phyloP scores from a whole-genome alignment of 2,329 filamentous ascomycete species.

The Metarhizium brunneum region DNA sequence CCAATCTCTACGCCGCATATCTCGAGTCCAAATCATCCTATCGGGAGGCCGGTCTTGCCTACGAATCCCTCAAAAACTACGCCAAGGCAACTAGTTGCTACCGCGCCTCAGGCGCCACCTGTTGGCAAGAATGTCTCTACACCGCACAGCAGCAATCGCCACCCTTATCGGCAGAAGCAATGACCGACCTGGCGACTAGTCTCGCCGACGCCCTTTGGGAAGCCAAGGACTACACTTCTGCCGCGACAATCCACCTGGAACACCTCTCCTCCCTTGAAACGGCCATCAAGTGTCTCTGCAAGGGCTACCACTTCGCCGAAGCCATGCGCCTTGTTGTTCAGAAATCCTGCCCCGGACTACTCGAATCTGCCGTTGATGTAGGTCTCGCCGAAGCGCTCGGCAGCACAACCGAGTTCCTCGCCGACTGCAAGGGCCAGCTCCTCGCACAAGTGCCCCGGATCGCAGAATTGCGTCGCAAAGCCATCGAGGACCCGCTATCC shows the following conservation, averaged over 20 bases:
- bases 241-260: constrained; percentile 72
- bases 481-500: constrained; percentile 73
- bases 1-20: constrained; percentile 67
- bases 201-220: constrained; percentile 76
- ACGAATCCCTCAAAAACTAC: constrained; percentile 75
- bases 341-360: constrained; percentile 49
- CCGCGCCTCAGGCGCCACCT: constrained; percentile 60
- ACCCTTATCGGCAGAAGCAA: constrained; percentile 48
- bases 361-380: constrained; percentile 61
- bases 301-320: constrained; percentile 77
- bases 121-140: constrained; percentile 88
- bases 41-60: constrained; percentile 81
- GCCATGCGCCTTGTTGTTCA: constrained; percentile 70
- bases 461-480: constrained; percentile 69
- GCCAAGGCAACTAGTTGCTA: constrained; percentile 72
- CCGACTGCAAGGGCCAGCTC: constrained; percentile 84
- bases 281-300: constrained; percentile 73
- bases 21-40: constrained; percentile 68
- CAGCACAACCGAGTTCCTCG: constrained; percentile 79
- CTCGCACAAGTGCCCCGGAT: constrained; percentile 79
- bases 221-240: constrained; percentile 72
- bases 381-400: constrained; percentile 75
- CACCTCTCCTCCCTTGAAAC: constrained; percentile 64
- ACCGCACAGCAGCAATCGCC: constrained; percentile 58
- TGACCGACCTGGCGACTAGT: constrained; percentile 58